Base-by-base conservation (phyloP, 352 stramenopile genomes). In the Phytophthora ramorum region DNA sequence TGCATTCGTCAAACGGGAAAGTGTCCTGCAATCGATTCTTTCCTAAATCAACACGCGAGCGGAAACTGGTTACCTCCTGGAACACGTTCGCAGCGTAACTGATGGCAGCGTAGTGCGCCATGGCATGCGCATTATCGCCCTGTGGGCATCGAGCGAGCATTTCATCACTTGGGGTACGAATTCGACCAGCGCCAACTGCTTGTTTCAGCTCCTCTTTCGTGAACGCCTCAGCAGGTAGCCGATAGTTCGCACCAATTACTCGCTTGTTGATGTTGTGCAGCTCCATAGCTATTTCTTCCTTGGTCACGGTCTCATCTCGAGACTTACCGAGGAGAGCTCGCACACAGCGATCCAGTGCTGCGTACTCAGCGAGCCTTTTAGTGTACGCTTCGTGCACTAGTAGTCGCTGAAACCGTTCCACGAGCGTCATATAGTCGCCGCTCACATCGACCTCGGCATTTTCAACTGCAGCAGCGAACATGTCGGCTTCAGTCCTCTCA, bases 341-440 rank as follows among this genome's bases (percentile, higher is more conserved):
- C 70, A 89, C 81, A 35, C 81, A 92, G 7, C 84, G 79, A 34
- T 92, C 84, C 20, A 89, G 58, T 19, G 80, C 78, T 3, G 82
- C 81, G 58, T 91, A 92, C 32, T 83, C 78, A 2, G 78, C 78
- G 0, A 92, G 62, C 5, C 78, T 69, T 59, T 76, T 78, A 1
- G 71, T 87, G 62, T 92, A 91, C 26, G 78, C 77, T 55, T 92
- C 84, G 34, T 92, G 82, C 41, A 92, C 83, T 28, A 92, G 37
- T 0, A 85, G 61, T 20, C 82, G 78, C 52, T 92, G 84, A 56
- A 91, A 92, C 1, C 76, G 69, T 54, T 91, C 78, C 13, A 92
- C 76, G 6, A 91, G 69, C 14, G 78, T 89, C 66, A 86, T 68
- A 65, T 88, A 90, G 52, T 90, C 80, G 4, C 81, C 84, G 6